Evolutionary conservation across 345 rosid species (phyloP), one percentile per base, ranked within the genome.

Genomic region (Alliaria petiolata): DNA sequence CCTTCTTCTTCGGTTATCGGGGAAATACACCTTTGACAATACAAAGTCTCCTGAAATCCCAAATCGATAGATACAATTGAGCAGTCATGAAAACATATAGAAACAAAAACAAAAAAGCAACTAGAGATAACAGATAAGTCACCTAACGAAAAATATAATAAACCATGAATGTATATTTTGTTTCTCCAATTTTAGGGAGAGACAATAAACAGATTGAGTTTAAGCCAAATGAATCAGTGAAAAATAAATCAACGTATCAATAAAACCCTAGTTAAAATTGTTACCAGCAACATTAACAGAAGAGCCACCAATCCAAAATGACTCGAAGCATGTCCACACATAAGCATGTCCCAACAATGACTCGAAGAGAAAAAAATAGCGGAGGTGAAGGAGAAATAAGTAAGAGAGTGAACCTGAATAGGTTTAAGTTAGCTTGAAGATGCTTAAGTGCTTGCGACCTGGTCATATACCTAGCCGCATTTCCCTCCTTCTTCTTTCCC

Each of bases 401-500:
- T 6, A 26, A 74, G 72, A 57, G 62, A 51, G 25, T 28, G 71
- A 88, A 92, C 99, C 99, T 84, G 87, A 95, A 90, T 17, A 84
- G 81, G 38, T 75, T 74, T 5, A 87, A 85, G 43, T 66, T 81
- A 45, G 90, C 91, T 84, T 95, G 97, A 51, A 95, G 99, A 52
- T 71, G 81, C 79, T 87, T 88, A 62, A 86, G 80, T 12, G 96
- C 93, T 76, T 91, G 96, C 16, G 96, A 82, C 88, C 99, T 85
- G 66, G 98, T 88, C 79, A 87, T 68, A 77, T 88, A 92, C 79
- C 86, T 82, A 25, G 97, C 91, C 16, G 87, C 96, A 76, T 91
- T 92, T 54, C 99, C 99, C 81, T 92, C 98, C 84, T 84, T 95
- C 78, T 87, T 95, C 86, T 95, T 95, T 9, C 99, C 99, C 99